Percentiles rank a stretch among this genome's conserved stretches.
phyloP scores from a whole-genome alignment of 306 rosid genomes.

The Castanea mollissima region DNA sequence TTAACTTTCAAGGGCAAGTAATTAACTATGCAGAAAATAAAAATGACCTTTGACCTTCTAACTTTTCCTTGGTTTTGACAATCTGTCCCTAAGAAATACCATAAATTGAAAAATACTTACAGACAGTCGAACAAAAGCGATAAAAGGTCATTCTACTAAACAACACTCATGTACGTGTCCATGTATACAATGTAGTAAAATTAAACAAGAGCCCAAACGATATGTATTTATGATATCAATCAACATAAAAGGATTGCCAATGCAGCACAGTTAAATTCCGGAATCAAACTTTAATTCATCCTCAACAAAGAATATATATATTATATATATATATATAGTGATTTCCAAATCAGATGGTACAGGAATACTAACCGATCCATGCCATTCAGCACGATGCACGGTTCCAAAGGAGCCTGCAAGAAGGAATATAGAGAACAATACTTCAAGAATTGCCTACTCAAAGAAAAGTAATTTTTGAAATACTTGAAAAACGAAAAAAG shows the following conservation, averaged over 20 bases:
- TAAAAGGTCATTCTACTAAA: neutral
- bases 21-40: neutral
- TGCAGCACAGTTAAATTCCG: neutral
- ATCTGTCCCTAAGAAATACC: neutral
- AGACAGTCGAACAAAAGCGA: neutral
- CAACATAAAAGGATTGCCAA: neutral
- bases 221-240: neutral
- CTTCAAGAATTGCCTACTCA: constrained; percentile 6
- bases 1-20: neutral
- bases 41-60: neutral
- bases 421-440: constrained; percentile 5
- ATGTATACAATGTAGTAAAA: constrained; percentile 1
- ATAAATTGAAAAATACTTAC: neutral
- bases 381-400: constrained; percentile 98
- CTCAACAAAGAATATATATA: neutral
- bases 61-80: neutral
- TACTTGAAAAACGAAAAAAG: neutral
- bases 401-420: constrained; percentile 92
- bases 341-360: neutral
- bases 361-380: constrained; percentile 79
- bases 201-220: neutral
- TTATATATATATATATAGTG: neutral
- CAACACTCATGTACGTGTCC: neutral
- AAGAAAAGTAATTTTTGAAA: constrained; percentile 3
- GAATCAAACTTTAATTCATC: neutral